Base-by-base conservation (phyloP, 441 rosid species). In the Croton laevigatus region DNA sequence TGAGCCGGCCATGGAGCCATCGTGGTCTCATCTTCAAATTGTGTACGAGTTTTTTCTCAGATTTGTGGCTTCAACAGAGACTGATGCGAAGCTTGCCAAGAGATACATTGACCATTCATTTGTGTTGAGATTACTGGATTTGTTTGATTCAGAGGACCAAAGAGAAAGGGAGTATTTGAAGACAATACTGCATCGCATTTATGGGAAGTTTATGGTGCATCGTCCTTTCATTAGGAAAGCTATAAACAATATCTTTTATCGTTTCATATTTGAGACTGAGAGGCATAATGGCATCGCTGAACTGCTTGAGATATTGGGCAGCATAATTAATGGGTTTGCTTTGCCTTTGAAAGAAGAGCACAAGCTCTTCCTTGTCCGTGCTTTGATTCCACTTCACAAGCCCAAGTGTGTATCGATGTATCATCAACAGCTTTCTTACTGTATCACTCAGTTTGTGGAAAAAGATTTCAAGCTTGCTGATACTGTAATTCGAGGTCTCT, bases 321-420 rank as follows among this genome's bases (percentile, higher is more conserved):
- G 93, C 70, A 85, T 90, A 72, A 87, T 88, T 62, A 88, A 88
- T 53, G 96, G 93, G 62, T 91, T 91, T 72, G 96, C 94, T 62
- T 80, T 92, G 80, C 96, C 97, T 22, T 81, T 91, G 79, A 91
- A 91, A 87, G 97, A 91, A 82, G 97, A 91, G 79, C 96, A 91
- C 76, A 90, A 91, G 70, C 90, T 91, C 34, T 90, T 91, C 78
- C 86, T 92, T 44, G 82, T 88, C 12, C 81, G 96, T 36, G 90
- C 86, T 11, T 79, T 92, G 86, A 90, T 90, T 77, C 97, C 96
- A 17, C 92, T 91, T 6, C 97, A 92, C 87, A 90, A 88, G 81
- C 93, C 94, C 51, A 92, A 88, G 79, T 83, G 90, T 71, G 89
- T 87, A 3, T 63, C 91, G 0, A 84, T 85, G 75, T 92, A 90